Base-by-base conservation (phyloP, 345 rosid genomes). In the Luvunga scandens region DNA sequence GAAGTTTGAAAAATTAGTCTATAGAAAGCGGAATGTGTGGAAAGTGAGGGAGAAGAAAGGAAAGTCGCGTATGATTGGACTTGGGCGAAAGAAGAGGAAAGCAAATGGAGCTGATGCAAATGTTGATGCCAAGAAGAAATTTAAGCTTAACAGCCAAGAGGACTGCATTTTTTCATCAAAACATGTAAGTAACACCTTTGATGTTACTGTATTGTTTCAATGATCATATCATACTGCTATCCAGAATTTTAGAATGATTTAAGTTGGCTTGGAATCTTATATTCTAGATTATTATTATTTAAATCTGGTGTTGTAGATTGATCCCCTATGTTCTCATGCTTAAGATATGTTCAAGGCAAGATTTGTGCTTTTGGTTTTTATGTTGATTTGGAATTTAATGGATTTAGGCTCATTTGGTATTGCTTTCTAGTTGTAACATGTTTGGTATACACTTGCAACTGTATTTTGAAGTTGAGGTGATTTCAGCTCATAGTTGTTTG, bases 1-100 rank as follows among this genome's bases (percentile, higher is more conserved):
- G 99, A 96, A 96, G 87, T 82, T 84, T 64, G 99, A 96, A 74
- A 96, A 96, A 84, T 71, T 92, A 34, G 90, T 96, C 70, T 92
- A 82, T 42, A 76, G 99, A 68, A 88, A 86, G 90, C 89, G 88
- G 73, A 92, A 89, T 57, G 89, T 87, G 31, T 96, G 98, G 98
- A 96, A 92, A 86, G 94, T 91, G 42, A 86, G 89, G 79, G 97
- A 93, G 38, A 92, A 90, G 91, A 92, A 88, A 69, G 97, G 93
- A 4, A 92, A 89, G 75, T 86, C 93, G 3, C 84, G 86, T 53
- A 61, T 71, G 61, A 56, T 77, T 72, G 84, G 87, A 12, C 82
- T 77, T 70, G 84, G 87, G 16, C 82, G 87, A 33, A 90, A 84
- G 91, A 93, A 84, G 90, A 93, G 92, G 91, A 88, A 89, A 81